Base-by-base conservation (phyloP, 169 alveolate genomes). In the Theileria annulata region DNA sequence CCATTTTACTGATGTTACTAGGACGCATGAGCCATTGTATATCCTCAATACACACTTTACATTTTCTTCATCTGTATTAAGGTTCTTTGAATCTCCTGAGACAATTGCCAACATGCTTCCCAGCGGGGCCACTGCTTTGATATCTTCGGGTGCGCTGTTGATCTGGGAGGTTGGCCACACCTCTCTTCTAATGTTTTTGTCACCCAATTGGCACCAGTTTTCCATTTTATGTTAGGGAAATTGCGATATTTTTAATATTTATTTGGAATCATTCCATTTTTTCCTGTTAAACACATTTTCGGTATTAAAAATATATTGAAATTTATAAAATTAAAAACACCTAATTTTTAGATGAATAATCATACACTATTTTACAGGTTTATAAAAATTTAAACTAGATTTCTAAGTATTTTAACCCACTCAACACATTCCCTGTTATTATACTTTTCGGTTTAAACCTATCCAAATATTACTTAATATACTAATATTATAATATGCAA, bases 1-100 rank as follows among this genome's bases (percentile, higher is more conserved):
- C 88, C 88, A 81, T 19, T 77, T 70, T 23, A 81, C 79, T 23
- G 74, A 74, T 17, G 88, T 81, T 23, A 81, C 79, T 28, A 75
- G 19, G 15, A 25, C 68, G 25, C 62, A 77, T 17, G 64, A 56
- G 21, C 88, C 88, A 25, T 63, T 76, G 56, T 54, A 81, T 31
- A 81, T 81, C 28, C 79, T 70, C 79, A 81, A 15, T 54, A 64
- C 72, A 31, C 85, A 68, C 66, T 81, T 81, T 27, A 75, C 88
- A 58, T 71, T 71, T 49, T 54, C 70, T 28, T 75, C 70, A 25
- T 33, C 60, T 27, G 80, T 42, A n/a, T 37, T 9, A 0, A 49
- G 17, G 3, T 74, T 25, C 30, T 71, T 74, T 30, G 64, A 3
- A 21, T 58, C 62, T 63, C 48, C 63, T 47, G 85, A 62, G 17